A percentile compares a stretch with the other conserved stretches of the same genome.
Evolutionary conservation across 139 green algal species (phyloP).

Genomic region (Picocystis salinarum): DNA sequence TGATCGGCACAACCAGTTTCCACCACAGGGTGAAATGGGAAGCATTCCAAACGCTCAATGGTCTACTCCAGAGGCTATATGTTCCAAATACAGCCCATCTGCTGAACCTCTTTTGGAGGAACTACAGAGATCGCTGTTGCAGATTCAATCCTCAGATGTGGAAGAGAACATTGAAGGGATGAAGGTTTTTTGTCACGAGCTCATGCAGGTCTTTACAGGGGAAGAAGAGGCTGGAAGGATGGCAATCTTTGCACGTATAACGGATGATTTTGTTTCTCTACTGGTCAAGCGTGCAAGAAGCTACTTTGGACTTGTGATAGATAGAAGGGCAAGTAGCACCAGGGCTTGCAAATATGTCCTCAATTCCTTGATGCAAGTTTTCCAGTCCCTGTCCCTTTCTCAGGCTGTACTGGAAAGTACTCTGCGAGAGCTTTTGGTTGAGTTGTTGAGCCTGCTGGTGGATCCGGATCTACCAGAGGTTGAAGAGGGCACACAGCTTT

Average conservation of each 20-base stretch:
- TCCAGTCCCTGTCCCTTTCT: constrained; percentile 17
- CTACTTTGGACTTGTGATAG: no score
- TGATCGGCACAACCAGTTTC: no score
- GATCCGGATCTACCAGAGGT: constrained; percentile 17
- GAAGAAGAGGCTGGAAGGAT: no score
- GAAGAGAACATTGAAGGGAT: constrained; percentile 40
- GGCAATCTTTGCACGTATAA: not conserved
- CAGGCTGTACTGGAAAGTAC: constrained; percentile 10
- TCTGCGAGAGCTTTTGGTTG: constrained; percentile 20
- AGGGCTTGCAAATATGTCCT: constrained; percentile 74
- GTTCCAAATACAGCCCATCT: no score
- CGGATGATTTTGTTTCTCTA: not conserved
- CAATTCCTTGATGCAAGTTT: constrained; percentile 74
- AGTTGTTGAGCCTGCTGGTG: constrained; percentile 43
- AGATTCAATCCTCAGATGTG: no score
- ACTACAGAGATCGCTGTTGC: no score
- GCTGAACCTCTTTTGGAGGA: no score
- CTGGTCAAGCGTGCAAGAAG: no score
- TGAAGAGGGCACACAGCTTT: constrained; percentile 20
- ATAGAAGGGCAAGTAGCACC: no score
- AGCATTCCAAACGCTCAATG: no score
- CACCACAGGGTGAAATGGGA: no score
- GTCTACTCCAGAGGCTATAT: no score
- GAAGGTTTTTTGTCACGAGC: constrained; percentile 62
- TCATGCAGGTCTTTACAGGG: constrained; percentile 24